These are phyloP conservation scores for Cryphonectria naterciae DNA, from an alignment of 2,329 filamentous ascomycete species.

Conservation along the genomic window DNA sequence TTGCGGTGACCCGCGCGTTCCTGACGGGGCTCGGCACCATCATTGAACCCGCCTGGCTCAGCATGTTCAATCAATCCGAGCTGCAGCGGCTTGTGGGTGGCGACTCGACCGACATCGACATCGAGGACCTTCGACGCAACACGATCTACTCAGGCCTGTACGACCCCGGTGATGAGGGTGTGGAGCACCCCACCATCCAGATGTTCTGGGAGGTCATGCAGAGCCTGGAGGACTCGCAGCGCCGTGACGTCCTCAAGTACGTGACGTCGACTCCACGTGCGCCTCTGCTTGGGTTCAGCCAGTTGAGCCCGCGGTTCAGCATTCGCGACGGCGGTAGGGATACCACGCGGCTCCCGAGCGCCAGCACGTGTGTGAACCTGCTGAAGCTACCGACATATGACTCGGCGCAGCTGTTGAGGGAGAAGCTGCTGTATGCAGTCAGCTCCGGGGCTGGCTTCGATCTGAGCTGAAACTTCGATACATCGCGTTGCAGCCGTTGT, in stretches of 20 bases:
- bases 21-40: constrained; percentile 83
- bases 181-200: constrained; percentile 83
- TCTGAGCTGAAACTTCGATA: constrained; percentile 56
- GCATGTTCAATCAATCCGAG: constrained; percentile 98
- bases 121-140: constrained; percentile 82
- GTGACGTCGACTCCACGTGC: constrained; percentile 92
- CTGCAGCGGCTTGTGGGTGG: constrained; percentile 92
- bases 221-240: constrained; percentile 73
- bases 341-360: constrained; percentile 80
- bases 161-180: constrained; percentile 81
- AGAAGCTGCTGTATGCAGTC: constrained; percentile 88
- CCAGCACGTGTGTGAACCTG: constrained; percentile 94
- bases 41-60: constrained; percentile 89
- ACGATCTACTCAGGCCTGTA: constrained; percentile 90
- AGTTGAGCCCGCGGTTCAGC: constrained; percentile 83
- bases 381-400: constrained; percentile 87
- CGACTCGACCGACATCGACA: constrained; percentile 81
- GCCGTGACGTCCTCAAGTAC: constrained; percentile 88
- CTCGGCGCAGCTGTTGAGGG: constrained; percentile 65
- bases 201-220: constrained; percentile 93
- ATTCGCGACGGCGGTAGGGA: constrained; percentile 84
- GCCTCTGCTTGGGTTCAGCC: constrained; percentile 84
- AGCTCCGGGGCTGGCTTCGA: constrained; percentile 93
- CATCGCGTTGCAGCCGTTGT: background rate
- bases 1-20: constrained; percentile 83